Evolutionary conservation across 495 filamentous ascomycete genomes (phyloP).

Genomic region (Cenococcum geophilum): DNA sequence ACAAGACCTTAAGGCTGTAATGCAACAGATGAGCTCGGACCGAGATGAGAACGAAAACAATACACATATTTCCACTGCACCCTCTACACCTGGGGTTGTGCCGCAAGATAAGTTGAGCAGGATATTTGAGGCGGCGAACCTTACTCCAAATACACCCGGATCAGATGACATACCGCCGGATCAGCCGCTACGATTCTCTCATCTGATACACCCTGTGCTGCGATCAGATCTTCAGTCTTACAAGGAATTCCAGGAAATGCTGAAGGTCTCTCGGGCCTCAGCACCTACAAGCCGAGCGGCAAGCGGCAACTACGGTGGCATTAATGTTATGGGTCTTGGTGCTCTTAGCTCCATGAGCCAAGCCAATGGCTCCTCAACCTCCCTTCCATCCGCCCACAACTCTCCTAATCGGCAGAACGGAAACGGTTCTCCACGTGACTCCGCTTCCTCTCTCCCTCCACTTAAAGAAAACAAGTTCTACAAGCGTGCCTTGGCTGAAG

Average conservation of each 20-base stretch:
- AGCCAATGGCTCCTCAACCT: slow-evolving; percentile 35
- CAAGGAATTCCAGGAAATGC: slow-evolving; percentile 75
- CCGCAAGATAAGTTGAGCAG: slow-evolving; percentile 39
- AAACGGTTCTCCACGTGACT: slow-evolving; percentile 28
- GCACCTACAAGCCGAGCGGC: slow-evolving; percentile 56
- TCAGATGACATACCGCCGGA: slow-evolving; percentile 62
- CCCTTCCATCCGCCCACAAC: slow-evolving; percentile 33
- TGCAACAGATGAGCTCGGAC: slow-evolving; percentile 78
- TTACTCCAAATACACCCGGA: slow-evolving; percentile 44
- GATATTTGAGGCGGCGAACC: slow-evolving; percentile 43
- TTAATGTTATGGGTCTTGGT: slow-evolving; percentile 55
- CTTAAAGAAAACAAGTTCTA: slow-evolving; percentile 91
- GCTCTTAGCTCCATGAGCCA: slow-evolving; percentile 26
- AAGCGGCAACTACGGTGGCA: slow-evolving; percentile 61
- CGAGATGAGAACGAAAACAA: slow-evolving; percentile 60
- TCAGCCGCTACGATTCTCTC: slow-evolving; percentile 76
- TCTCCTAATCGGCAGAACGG: slow-evolving; percentile 25
- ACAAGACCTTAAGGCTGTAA: slow-evolving; percentile 78
- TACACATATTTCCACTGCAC: slow-evolving; percentile 55
- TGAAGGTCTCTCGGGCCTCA: slow-evolving; percentile 47
- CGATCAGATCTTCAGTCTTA: slow-evolving; percentile 75
- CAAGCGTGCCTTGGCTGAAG: slow-evolving; percentile 78
- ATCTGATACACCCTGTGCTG: slow-evolving; percentile 74
- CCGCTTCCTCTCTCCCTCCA: slow-evolving; percentile 36
- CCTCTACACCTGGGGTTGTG: slow-evolving; percentile 55